Evolutionary conservation across 305 asterid species (phyloP).

Genomic region (Galium porrigens): DNA sequence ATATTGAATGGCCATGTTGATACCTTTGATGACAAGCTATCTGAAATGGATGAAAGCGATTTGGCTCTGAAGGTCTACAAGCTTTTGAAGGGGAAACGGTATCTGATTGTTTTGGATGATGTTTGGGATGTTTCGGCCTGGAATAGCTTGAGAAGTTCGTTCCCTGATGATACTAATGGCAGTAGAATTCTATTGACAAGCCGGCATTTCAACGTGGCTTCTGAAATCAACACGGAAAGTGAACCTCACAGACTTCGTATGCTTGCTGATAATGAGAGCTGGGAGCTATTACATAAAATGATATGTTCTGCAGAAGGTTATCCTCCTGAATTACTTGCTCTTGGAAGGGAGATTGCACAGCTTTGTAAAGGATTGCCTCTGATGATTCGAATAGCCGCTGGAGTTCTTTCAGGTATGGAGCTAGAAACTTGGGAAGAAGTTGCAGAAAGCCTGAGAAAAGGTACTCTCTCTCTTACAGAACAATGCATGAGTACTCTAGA

Average conservation of each 20-base stretch:
- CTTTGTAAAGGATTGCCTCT: slow-evolving; percentile 19
- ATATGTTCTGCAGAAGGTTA: not conserved
- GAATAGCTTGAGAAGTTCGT: slow-evolving; percentile 14
- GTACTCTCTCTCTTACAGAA: not conserved
- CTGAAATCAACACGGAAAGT: not conserved
- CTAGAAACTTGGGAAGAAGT: not conserved
- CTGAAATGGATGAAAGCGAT: slow-evolving; percentile 1
- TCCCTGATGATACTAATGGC: slow-evolving; percentile 7
- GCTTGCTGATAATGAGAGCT: not conserved
- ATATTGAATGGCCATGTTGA: not conserved
- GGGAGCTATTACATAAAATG: slow-evolving; percentile 3
- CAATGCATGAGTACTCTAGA: not conserved
- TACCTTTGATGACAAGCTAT: not conserved
- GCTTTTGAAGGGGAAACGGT: slow-evolving; percentile 15
- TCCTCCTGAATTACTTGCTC: slow-evolving; percentile 8
- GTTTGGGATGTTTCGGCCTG: slow-evolving; percentile 5
- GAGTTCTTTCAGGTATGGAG: slow-evolving; percentile 13
- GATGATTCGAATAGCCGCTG: slow-evolving; percentile 15
- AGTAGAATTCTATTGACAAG: slow-evolving; percentile 8
- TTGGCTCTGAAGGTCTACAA: slow-evolving; percentile 13
- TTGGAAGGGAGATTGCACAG: not conserved
- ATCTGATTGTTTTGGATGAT: slow-evolving; percentile 19
- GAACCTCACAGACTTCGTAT: not conserved
- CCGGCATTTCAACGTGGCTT: not conserved
- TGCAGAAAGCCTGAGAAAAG: not conserved